These are phyloP conservation scores for Sporothrix brunneoviolacea DNA, from an alignment of 2,329 filamentous ascomycete species.

Conservation along the genomic window DNA sequence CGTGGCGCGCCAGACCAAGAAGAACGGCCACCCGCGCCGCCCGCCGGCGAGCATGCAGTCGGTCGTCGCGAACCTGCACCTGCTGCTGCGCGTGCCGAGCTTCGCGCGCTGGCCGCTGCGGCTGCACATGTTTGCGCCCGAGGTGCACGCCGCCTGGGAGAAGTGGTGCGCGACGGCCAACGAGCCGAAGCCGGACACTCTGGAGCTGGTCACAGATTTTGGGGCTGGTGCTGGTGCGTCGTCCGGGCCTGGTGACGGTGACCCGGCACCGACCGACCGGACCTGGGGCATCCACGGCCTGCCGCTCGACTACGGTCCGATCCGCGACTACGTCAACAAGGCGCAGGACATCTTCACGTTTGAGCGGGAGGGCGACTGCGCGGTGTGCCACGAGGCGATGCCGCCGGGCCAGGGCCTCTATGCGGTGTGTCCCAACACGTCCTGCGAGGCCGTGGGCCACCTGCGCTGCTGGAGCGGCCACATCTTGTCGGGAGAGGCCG, in stretches of 20 bases:
- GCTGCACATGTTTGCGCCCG: conserved; percentile 68
- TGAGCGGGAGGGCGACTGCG: conserved; percentile 49
- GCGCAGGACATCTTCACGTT: conserved; percentile 47
- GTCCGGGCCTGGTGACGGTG: too few relatives aligned
- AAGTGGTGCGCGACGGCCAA: conserved; percentile 46
- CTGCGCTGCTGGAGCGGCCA: conserved; percentile 53
- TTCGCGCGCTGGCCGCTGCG: conserved; percentile 79
- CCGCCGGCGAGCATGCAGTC: conserved; percentile 57
- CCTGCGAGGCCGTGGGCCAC: conserved; percentile 53
- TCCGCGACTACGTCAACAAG: conserved; percentile 51
- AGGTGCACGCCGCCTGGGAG: conserved; percentile 65
- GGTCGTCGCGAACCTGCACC: conserved; percentile 71
- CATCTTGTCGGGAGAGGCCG: conserved; percentile 34
- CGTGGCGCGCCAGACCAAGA: conserved; percentile 43
- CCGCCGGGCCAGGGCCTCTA: conserved; percentile 45
- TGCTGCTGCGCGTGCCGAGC: conserved; percentile 70
- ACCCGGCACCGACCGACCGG: not conserved
- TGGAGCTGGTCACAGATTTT: conserved; percentile 55
- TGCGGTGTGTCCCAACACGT: conserved; percentile 47
- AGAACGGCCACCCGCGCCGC: conserved; percentile 47
- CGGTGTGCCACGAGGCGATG: conserved; percentile 44
- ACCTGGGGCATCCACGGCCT: conserved; percentile 47
- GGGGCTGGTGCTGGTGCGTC: too few relatives aligned
- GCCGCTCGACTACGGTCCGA: conserved; percentile 46
- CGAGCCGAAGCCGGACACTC: conserved; percentile 38